phyloP scores from a whole-genome alignment of 768 basidiomycete species.

The Rhizopogon rudus region DNA sequence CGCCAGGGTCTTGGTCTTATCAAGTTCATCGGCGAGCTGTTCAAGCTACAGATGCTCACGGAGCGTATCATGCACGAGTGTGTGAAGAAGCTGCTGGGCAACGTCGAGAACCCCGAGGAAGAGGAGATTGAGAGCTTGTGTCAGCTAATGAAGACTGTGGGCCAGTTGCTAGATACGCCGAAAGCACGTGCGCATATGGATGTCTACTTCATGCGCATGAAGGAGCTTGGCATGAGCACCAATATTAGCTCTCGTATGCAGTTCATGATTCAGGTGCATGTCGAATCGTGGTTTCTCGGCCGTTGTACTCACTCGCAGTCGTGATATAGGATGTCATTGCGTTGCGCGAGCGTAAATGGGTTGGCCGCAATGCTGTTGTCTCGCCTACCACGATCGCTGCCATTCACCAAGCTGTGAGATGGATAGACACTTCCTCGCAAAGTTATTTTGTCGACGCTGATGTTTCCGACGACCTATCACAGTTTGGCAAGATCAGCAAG shows the following conservation, averaged over 20 bases:
- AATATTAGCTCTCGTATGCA: slow-evolving; percentile 85
- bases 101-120: slow-evolving; percentile 94
- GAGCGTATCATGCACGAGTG: slow-evolving; percentile 99
- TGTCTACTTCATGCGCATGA: slow-evolving; percentile 91
- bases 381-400: slow-evolving; percentile 39
- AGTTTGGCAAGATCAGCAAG: background rate
- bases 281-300: background rate
- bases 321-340: slow-evolving; percentile 79
- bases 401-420: slow-evolving; percentile 75
- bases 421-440: background rate
- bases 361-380: slow-evolving; percentile 56
- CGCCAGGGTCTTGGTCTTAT: slow-evolving; percentile 95
- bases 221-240: slow-evolving; percentile 66
- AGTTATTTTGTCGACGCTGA: too few species aligned
- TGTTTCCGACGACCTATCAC: too few species aligned
- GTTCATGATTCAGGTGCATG: slow-evolving; percentile 89
- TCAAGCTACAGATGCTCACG: slow-evolving; percentile 98
- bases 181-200: slow-evolving; percentile 86
- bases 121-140: slow-evolving; percentile 97
- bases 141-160: slow-evolving; percentile 88
- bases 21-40: slow-evolving; percentile 97
- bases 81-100: slow-evolving; percentile 90
- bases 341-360: slow-evolving; percentile 80
- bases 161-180: slow-evolving; percentile 72
- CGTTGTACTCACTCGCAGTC: background rate